Evolutionary conservation across 306 rosid genomes (phyloP).

Genomic region (Vicia villosa): DNA sequence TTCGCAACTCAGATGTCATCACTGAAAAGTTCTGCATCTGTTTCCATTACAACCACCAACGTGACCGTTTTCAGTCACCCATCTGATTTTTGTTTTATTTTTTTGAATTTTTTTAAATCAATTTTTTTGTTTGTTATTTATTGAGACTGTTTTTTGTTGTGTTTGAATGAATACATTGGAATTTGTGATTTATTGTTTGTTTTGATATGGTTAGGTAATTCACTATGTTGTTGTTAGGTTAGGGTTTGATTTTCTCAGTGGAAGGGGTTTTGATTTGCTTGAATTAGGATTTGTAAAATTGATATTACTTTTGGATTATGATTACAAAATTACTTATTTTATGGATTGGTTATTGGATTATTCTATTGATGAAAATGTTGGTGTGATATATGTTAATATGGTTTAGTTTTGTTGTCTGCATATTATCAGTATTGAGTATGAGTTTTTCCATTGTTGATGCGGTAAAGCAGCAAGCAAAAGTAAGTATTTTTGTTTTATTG

Average conservation of each 20-base stretch:
- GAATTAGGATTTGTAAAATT: slow-evolving; percentile 23
- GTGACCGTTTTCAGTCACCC: no score
- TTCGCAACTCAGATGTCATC: no score
- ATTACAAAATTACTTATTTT: slow-evolving; percentile 6
- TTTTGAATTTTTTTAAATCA: background rate
- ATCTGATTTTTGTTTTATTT: slow-evolving; percentile 1
- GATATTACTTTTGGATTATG: background rate
- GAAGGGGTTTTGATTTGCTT: slow-evolving; percentile 33
- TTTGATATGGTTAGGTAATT: slow-evolving; percentile 35
- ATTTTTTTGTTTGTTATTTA: background rate
- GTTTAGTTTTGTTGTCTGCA: slow-evolving; percentile 53
- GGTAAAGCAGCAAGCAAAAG: no score
- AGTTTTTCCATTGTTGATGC: slow-evolving; percentile 47
- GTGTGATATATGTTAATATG: slow-evolving; percentile 47
- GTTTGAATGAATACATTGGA: slow-evolving; percentile 18
- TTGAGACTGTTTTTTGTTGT: slow-evolving; percentile 9
- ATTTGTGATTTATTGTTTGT: slow-evolving; percentile 8
- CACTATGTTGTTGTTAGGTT: slow-evolving; percentile 38
- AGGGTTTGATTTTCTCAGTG: slow-evolving; percentile 43
- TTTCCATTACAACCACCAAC: no score
- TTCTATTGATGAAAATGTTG: slow-evolving; percentile 15
- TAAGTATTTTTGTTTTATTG: no score
- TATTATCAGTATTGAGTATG: slow-evolving; percentile 53
- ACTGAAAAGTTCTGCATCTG: no score
- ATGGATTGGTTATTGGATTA: slow-evolving; percentile 7